These are phyloP conservation scores for Penicillium occitanis DNA, from an alignment of 2,329 filamentous ascomycete genomes.

Conservation along the genomic window DNA sequence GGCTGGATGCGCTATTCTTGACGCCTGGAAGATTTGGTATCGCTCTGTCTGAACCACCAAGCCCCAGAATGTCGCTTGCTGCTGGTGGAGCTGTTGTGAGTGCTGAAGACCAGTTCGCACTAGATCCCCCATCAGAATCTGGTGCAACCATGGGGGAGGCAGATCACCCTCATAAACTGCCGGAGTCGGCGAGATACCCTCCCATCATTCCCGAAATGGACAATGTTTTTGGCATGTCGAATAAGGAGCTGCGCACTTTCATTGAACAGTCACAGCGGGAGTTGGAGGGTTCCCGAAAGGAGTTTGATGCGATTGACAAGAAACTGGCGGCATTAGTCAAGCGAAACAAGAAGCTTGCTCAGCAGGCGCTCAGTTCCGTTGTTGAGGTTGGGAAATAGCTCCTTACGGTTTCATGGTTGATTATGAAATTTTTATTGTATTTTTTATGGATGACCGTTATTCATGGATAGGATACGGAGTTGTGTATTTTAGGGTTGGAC, in stretches of 20 bases:
- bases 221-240: conserved; percentile 44
- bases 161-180: conserved; percentile 42
- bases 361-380: conserved; percentile 39
- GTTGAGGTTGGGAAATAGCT: conserved; percentile 25
- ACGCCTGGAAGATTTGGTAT: conserved; percentile 47
- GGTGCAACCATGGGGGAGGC: conserved; percentile 40
- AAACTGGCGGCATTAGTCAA: conserved; percentile 43
- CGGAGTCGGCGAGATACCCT: conserved; percentile 34
- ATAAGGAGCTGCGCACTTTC: conserved; percentile 42
- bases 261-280: conserved; percentile 55
- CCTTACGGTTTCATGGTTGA: neutral
- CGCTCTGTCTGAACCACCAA: conserved; percentile 40
- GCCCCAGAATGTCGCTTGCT: conserved; percentile 13
- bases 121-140: conserved; percentile 24
- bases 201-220: conserved; percentile 38
- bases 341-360: conserved; percentile 45
- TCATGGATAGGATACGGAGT: neutral
- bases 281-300: conserved; percentile 68
- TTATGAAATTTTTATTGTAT: neutral
- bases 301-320: conserved; percentile 57
- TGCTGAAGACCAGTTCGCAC: conserved; percentile 27
- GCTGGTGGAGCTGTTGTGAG: conserved; percentile 25
- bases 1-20: conserved; percentile 46
- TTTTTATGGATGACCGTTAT: neutral
- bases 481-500: neutral